Base-by-base conservation (phyloP, 2,329 filamentous ascomycete genomes). In the Arthrobotrys iridis region DNA sequence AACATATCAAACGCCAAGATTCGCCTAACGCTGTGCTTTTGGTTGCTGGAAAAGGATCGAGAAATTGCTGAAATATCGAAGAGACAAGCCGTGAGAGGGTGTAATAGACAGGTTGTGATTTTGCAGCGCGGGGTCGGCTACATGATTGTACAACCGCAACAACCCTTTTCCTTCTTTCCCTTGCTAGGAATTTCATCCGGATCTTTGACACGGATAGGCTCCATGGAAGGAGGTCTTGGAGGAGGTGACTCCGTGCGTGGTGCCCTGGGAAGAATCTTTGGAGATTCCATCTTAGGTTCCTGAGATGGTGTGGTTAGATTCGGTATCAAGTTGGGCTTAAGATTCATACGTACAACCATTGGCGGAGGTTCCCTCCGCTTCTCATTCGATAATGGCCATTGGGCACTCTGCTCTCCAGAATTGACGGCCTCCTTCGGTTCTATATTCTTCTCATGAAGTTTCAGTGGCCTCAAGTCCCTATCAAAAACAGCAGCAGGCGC, bases 401-500 rank as follows among this genome's bases (percentile, higher is more conserved):
- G 57, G 20, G 71, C 52, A 28, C 63, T 58, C 24, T 75, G 52
- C 13, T 68, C 63, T 8, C 71, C 71, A 59, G 68, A 75, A 37
- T 75, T 63, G 46, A 75, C 68, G 7, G 71, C 71, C 43, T 75
- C 71, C 48, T 75, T 75, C 26, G 63, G 71, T 18, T 78, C 77
- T 59, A 84, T 82, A 48, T 91, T 87, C 55, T 91, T 87, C 37
- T 77, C 77, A 45, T 77, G 84, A 81, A 78, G 77, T 57, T 91
- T 95, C 77, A 98, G 84, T 4, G 93, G 90, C 15, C 91, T 89
- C 83, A 97, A 95, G 73, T 96, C 90, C 77, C 89, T 91, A 83
- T 97, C 93, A 81, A 97, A 97, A 24, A 90, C 86, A 72, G 88
- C 92, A 2, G 93, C 93, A 77, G 92, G 91, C 77, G 92, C 93